Conservation (phyloP, 2,329 filamentous ascomycete species). For the Colletotrichum sp. region DNA sequence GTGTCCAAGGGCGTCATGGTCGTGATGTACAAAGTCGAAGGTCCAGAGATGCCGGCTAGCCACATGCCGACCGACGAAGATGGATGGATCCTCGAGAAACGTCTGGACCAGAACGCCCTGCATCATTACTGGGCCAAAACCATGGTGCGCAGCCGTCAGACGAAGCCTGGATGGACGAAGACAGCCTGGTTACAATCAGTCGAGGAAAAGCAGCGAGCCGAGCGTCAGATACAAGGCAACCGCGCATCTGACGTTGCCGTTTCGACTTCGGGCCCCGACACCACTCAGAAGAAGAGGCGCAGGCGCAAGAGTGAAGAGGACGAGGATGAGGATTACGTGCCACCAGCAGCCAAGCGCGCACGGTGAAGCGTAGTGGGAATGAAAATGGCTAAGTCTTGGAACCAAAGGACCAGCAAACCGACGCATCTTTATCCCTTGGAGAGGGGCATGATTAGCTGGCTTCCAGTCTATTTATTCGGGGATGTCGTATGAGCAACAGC, state of each 20-base stretch:
- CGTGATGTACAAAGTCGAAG: background rate
- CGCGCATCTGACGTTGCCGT: background rate
- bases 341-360: background rate
- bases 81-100: background rate
- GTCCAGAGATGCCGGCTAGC: background rate
- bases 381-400: background rate
- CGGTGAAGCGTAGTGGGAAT: background rate
- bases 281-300: background rate
- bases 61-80: background rate
- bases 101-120: background rate
- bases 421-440: no score
- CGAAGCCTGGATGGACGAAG: background rate
- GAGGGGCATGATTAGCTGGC: no score
- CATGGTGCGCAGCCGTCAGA: background rate
- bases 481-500: no score
- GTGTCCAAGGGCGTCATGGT: background rate
- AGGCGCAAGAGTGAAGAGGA: background rate
- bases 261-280: background rate
- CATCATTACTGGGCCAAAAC: background rate
- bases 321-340: background rate
- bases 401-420: no score
- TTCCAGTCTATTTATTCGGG: no score
- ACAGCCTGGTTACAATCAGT: background rate
- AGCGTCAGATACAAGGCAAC: background rate
- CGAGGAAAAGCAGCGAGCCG: background rate